Conservation (phyloP, 1,284 basidiomycete genomes). For the Trichosporon inkin region DNA sequence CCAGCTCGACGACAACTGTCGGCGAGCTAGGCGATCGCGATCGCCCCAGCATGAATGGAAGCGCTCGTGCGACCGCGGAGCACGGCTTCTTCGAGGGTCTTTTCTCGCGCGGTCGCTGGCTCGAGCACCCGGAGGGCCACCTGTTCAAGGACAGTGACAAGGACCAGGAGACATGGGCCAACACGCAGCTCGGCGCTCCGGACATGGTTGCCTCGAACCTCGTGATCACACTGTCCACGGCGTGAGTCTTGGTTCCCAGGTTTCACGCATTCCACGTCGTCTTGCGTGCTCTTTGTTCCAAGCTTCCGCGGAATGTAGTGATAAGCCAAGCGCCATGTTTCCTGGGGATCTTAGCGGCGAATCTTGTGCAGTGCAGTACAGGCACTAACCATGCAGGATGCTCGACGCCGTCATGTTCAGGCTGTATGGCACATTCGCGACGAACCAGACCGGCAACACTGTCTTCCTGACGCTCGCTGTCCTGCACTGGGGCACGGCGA, state of each 20-base stretch:
- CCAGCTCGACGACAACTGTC: background rate
- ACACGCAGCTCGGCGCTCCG: constrained; percentile 1
- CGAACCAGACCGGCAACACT: constrained; percentile 25
- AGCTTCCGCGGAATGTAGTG: background rate
- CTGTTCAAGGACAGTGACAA: background rate
- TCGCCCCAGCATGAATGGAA: background rate
- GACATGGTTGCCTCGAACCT: constrained; percentile 10
- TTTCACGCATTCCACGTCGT: background rate
- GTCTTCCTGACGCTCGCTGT: constrained; percentile 21
- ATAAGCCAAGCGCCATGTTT: background rate
- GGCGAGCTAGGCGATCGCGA: background rate
- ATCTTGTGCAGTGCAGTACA: background rate
- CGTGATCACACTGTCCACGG: constrained; percentile 8
- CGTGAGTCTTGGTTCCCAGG: background rate
- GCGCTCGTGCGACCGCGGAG: background rate
- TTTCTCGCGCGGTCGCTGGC: background rate
- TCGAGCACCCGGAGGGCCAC: background rate
- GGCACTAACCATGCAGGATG: constrained; percentile 8
- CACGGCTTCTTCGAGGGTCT: background rate
- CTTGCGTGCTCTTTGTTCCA: background rate
- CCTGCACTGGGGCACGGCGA: constrained; percentile 14
- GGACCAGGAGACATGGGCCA: background rate
- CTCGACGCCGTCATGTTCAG: constrained; percentile 22
- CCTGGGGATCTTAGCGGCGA: background rate
- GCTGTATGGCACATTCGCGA: constrained; percentile 18